Percentiles rank a stretch among this genome's conserved stretches.
Evolutionary conservation across 306 rosid genomes (phyloP).

Genomic region (Trifolium repens): DNA sequence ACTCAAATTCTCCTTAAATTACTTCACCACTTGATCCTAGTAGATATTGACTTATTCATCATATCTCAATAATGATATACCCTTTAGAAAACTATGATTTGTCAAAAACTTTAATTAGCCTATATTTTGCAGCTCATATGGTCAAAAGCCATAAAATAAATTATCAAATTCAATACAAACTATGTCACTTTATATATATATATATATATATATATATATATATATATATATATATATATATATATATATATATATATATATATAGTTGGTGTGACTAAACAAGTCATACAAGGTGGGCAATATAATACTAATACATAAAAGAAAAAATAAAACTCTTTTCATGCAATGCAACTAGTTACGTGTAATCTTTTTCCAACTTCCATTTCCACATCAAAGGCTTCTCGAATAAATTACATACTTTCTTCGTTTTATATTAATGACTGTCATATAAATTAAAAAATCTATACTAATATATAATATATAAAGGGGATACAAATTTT

Average conservation of each 20-base stretch:
- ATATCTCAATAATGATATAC: background rate
- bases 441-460: background rate
- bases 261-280: constrained; percentile 30
- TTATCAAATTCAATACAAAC: background rate
- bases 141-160: constrained; percentile 36
- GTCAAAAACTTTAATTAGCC: constrained; percentile 18
- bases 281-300: constrained; percentile 30
- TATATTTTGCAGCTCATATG: constrained; percentile 1
- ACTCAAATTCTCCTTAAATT: too few relatives aligned
- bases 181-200: background rate
- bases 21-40: too few relatives aligned
- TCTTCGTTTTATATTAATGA: background rate
- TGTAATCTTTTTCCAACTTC: background rate
- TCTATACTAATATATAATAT: too few relatives aligned
- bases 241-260: background rate
- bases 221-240: background rate
- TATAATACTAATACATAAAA: background rate
- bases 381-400: background rate
- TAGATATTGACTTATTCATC: background rate
- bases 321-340: constrained; percentile 27
- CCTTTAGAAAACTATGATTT: background rate
- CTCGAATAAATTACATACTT: background rate
- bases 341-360: constrained; percentile 1
- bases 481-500: too few relatives aligned
- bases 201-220: background rate